Evolutionary conservation across 257 asterid genomes (phyloP).

Genomic region (Schizonepeta tenuifolia): DNA sequence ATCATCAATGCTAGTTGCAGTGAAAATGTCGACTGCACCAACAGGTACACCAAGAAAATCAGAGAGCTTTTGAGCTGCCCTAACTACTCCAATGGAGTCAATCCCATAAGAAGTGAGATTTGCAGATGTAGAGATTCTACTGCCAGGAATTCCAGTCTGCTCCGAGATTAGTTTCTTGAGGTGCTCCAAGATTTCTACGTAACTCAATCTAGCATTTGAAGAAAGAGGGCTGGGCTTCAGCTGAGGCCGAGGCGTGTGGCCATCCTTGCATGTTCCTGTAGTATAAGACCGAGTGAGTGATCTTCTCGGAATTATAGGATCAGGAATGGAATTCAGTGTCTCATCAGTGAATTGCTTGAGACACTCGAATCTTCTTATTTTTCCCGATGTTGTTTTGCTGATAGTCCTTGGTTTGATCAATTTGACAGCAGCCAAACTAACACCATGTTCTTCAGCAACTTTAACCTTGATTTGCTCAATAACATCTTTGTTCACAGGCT

Average conservation of each 20-base stretch:
- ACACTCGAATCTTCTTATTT: constrained; percentile 82
- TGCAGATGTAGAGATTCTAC: constrained; percentile 66
- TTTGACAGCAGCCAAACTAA: constrained; percentile 61
- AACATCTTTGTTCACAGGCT: constrained; percentile 53
- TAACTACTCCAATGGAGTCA: constrained; percentile 92
- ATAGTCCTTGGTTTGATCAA: constrained; percentile 74
- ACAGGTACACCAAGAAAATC: constrained; percentile 81
- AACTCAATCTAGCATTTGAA: constrained; percentile 41
- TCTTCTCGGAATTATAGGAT: constrained; percentile 47
- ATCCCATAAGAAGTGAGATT: constrained; percentile 74
- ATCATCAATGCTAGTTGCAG: constrained; percentile 81
- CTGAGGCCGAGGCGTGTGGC: constrained; percentile 67
- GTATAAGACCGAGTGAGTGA: constrained; percentile 62
- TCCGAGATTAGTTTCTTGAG: constrained; percentile 66
- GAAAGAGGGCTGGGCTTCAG: constrained; percentile 34
- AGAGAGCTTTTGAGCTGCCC: constrained; percentile 92
- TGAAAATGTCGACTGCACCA: constrained; percentile 88
- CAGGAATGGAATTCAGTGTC: constrained; percentile 62
- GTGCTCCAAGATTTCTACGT: constrained; percentile 59
- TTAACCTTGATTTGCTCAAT: constrained; percentile 53
- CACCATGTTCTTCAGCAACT: constrained; percentile 86
- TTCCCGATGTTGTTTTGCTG: constrained; percentile 84
- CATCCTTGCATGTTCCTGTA: constrained; percentile 78
- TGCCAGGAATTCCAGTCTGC: constrained; percentile 57
- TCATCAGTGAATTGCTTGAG: constrained; percentile 72